Evolutionary conservation across 1,284 basidiomycete genomes (phyloP), one percentile per base, ranked within the genome.

Genomic region (Apiotrichum mycotoxinovorans): DNA sequence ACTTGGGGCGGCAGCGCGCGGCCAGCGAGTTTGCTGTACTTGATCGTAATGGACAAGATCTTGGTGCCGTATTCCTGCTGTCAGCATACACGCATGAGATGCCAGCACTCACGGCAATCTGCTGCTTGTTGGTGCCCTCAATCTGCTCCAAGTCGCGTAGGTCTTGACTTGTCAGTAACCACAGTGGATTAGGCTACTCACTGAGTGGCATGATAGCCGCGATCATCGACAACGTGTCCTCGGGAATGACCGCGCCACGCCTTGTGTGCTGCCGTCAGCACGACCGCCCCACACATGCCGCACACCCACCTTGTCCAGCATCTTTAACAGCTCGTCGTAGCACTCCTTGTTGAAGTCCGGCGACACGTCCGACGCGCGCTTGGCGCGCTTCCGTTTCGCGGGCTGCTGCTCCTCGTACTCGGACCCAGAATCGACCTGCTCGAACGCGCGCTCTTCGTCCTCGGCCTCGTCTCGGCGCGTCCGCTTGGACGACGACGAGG

Each of bases 381-480:
- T 46, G 7, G 35, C 20, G 22, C 34, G 34, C 22, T 49, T 49
- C 22, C 11, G 11, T 18, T 23, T 12, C 30, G 12, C 47, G n/a
- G 35, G 33, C 17, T 44, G 46, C 30, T 51, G 25, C 87, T 85
- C 37, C 89, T 78, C 47, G 86, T 80, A 27, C 15, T 42, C 42
- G 8, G 17, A 20, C 2, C 27, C 34, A 7, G 22, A 11, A 33
- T 57, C 90, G 87, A 30, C 30, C 5, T 68, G 50, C 35, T 38
- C 52, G 18, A 26, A 27, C 26, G 35, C 41, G 11, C 2, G 11
- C 23, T 15, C 14, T 23, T 26, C 23, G 33, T 51, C 27, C 26
- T 54, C 40, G 15, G 10, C 22, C 22, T 43, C 35, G 22, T 23
- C 34, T 33, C 49, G 9, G 35, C 34, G n/a, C 15, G 20, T 4